Evolutionary conservation across 352 stramenopile species (phyloP).

Genomic region (Pythium grandisporangium): DNA sequence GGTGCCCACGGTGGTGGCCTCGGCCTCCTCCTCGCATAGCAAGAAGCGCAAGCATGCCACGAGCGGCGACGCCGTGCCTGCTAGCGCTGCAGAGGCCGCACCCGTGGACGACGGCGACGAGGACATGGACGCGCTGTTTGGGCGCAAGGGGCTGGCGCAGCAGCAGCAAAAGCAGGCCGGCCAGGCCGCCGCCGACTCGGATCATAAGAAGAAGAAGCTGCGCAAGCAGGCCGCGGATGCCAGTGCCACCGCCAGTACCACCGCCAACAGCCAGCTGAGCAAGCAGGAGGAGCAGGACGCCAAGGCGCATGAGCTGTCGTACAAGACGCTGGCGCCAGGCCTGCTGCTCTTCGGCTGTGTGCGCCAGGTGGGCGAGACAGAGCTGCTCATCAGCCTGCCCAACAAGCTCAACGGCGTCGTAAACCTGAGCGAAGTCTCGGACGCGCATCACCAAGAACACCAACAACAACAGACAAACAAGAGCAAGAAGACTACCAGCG

Average conservation of each 20-base stretch:
- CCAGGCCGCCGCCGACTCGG: constrained; percentile 12
- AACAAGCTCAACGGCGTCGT: constrained; percentile 94
- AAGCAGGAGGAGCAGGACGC: constrained; percentile 7
- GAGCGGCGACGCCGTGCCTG: constrained; percentile 10
- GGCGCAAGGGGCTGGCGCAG: constrained; percentile 53
- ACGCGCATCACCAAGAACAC: constrained; percentile 54
- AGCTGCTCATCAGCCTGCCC: constrained; percentile 84
- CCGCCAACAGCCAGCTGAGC: constrained; percentile 16
- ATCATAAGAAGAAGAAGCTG: constrained; percentile 7
- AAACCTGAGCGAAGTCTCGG: constrained; percentile 56
- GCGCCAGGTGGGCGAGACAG: constrained; percentile 78
- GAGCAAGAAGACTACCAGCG: constrained; percentile 10
- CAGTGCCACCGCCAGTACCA: constrained; percentile 7
- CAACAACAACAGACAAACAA: constrained; percentile 9
- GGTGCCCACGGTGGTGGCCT: not conserved
- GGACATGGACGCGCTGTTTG: constrained; percentile 61
- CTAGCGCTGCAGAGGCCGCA: constrained; percentile 1
- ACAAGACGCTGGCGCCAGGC: constrained; percentile 60
- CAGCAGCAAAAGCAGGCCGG: constrained; percentile 14
- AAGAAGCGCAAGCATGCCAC: constrained; percentile 30
- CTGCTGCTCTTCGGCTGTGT: constrained; percentile 83
- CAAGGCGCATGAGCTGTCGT: constrained; percentile 39
- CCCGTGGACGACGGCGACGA: constrained; percentile 18
- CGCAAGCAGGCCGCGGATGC: constrained; percentile 6
- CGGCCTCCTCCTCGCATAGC: constrained; percentile 4